Evolutionary conservation across 495 filamentous ascomycete species (phyloP).

Genomic region (Neurospora tetrasperma): DNA sequence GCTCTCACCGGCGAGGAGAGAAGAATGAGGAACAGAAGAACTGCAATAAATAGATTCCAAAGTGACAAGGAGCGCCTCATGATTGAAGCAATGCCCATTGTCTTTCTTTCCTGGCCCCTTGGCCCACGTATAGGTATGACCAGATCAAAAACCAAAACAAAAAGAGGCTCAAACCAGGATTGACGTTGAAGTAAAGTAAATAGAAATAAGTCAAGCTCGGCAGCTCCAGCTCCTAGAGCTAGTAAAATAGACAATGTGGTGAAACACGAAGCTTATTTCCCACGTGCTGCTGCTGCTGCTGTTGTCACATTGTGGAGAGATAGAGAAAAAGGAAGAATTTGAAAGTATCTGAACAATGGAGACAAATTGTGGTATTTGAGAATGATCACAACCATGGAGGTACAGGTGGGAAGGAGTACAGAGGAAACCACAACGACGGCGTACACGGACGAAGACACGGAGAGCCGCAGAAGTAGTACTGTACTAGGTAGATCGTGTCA

Average conservation of each 20-base stretch:
- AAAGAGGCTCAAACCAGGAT: not conserved
- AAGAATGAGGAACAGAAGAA: not conserved
- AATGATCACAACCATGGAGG: not conserved
- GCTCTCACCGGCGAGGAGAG: not conserved
- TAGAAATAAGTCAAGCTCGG: not conserved
- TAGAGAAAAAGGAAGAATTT: not conserved
- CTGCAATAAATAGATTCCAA: not conserved
- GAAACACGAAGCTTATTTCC: not conserved
- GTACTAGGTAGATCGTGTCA: not conserved
- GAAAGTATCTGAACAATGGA: not conserved
- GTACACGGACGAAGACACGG: not conserved
- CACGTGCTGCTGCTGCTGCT: not conserved
- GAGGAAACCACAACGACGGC: not conserved
- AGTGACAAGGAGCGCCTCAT: not conserved
- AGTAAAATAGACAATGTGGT: not conserved
- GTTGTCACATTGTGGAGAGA: not conserved
- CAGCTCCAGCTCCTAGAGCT: not conserved
- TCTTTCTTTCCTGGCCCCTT: not conserved
- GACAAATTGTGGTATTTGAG: not conserved
- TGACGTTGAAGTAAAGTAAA: not conserved
- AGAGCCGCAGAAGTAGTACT: not conserved
- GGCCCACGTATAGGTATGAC: not conserved
- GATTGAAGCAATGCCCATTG: not conserved
- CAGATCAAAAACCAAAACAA: not conserved
- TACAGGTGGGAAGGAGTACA: not conserved